Evolutionary conservation across 805 yeast genomes (phyloP).

Genomic region (Sugiyamaella lignohabitans): DNA sequence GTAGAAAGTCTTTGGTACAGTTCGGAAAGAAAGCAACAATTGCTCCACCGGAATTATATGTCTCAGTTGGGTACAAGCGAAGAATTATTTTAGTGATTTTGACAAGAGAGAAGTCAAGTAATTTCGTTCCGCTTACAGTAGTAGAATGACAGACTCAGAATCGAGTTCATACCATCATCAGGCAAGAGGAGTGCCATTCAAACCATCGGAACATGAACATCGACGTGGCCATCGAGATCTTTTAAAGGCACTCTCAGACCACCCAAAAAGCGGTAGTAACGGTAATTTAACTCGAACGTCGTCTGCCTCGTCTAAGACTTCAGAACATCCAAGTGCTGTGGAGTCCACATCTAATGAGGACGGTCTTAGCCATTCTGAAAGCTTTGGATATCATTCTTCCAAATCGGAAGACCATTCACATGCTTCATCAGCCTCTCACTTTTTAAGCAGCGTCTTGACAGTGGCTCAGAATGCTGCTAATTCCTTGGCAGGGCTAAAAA

Average conservation of each 20-base stretch:
- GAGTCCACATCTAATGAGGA: not conserved
- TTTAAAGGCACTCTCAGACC: not conserved
- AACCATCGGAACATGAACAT: slow-evolving; percentile 1
- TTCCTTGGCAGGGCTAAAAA: slow-evolving; percentile 22
- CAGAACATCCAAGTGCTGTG: no score
- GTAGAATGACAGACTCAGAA: not conserved
- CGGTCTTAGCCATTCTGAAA: not conserved
- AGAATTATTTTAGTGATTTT: no score
- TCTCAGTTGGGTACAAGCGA: no score
- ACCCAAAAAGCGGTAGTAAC: not conserved
- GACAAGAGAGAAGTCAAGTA: no score
- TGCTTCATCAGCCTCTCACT: slow-evolving; percentile 14
- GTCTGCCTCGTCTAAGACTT: not conserved
- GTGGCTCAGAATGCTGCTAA: slow-evolving; percentile 30
- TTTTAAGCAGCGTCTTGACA: slow-evolving; percentile 21
- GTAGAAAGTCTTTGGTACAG: no score
- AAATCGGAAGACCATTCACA: not conserved
- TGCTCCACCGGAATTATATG: no score
- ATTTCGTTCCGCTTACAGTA: no score
- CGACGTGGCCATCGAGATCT: slow-evolving; percentile 3
- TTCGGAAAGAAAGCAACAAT: no score
- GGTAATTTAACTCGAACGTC: not conserved
- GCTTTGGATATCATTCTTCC: not conserved
- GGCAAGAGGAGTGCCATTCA: slow-evolving; percentile 7
- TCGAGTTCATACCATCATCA: slow-evolving; percentile 6